These are phyloP conservation scores for Penicillium coffeae DNA, from an alignment of 495 filamentous ascomycete species.

Conservation along the genomic window DNA sequence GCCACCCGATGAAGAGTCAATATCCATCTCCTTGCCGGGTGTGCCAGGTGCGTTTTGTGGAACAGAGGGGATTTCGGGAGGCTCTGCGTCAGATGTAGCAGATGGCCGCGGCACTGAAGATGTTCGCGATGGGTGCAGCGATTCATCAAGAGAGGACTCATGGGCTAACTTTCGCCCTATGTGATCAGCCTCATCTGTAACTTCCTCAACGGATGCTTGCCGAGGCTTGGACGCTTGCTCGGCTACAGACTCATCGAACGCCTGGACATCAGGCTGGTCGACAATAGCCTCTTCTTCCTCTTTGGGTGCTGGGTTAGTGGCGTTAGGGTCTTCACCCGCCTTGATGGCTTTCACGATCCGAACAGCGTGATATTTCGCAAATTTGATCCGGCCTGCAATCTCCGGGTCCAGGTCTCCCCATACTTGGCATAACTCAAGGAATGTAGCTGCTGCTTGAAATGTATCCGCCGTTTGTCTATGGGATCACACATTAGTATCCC, in stretches of 20 bases:
- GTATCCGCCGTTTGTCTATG: conserved; percentile 89
- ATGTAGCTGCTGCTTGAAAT: conserved; percentile 84
- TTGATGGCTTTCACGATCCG: conserved; percentile 88
- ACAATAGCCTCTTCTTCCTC: conserved; percentile 25
- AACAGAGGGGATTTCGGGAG: conserved; percentile 22
- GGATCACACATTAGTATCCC: conserved; percentile 5
- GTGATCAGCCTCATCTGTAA: conserved; percentile 45
- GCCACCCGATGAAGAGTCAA: conserved; percentile 15
- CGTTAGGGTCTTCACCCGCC: conserved; percentile 89
- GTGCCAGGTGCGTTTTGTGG: conserved; percentile 21
- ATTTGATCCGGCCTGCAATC: conserved; percentile 83
- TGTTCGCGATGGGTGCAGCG: conserved; percentile 49
- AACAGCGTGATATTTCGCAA: conserved; percentile 90
- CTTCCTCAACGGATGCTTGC: conserved; percentile 57
- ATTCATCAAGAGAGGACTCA: conserved; percentile 43
- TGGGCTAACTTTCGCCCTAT: conserved; percentile 31
- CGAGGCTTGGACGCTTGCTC: conserved; percentile 36
- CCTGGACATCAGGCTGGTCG: conserved; percentile 45
- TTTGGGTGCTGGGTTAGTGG: conserved; percentile 69
- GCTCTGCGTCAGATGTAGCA: conserved; percentile 15
- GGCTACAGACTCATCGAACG: conserved; percentile 36
- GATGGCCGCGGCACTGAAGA: conserved; percentile 35
- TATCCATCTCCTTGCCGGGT: conserved; percentile 13
- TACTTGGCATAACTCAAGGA: conserved; percentile 81
- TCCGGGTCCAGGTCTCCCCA: conserved; percentile 77